Percentiles rank a stretch among this genome's conserved stretches.
Conservation (phyloP, 768 basidiomycete genomes). For the Mycena polygramma region DNA sequence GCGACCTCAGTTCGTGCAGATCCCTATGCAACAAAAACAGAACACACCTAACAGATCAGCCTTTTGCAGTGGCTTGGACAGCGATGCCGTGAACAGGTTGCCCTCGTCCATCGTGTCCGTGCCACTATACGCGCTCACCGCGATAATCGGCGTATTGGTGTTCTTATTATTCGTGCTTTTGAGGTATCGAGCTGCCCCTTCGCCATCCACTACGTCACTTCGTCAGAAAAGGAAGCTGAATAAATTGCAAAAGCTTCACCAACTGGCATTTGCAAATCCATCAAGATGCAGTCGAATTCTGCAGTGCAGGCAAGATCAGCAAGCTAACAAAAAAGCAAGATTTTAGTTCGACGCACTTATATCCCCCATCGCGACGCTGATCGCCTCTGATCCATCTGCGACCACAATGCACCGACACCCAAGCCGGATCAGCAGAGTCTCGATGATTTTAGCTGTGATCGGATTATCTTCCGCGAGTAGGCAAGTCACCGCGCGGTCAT, state of each 20-base stretch:
- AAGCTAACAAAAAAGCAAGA: not conserved
- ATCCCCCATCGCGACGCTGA: conserved; percentile 97
- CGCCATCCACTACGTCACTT: conserved; percentile 81
- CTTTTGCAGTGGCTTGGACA: conserved; percentile 93
- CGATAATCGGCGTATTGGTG: conserved; percentile 91
- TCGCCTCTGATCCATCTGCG: conserved; percentile 95
- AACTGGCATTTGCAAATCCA: conserved; percentile 96
- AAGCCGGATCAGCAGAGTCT: conserved; percentile 92
- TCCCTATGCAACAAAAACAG: not conserved
- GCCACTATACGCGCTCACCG: conserved; percentile 90
- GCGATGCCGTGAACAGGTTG: conserved; percentile 82
- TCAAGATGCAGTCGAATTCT: conserved; percentile 97
- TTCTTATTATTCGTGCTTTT: conserved; percentile 98
- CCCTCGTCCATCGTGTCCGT: conserved; percentile 73
- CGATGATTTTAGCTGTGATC: conserved; percentile 97
- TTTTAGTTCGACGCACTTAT: conserved; percentile 77
- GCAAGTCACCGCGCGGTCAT: conserved; percentile 92
- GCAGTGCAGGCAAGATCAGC: conserved; percentile 40
- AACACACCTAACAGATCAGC: conserved; percentile 77
- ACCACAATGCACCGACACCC: conserved; percentile 97
- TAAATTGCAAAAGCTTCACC: conserved; percentile 54
- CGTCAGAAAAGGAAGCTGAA: conserved; percentile 27
- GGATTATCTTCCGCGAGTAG: conserved; percentile 98
- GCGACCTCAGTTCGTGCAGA: too few relatives aligned
- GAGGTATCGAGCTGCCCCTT: conserved; percentile 96